These are phyloP conservation scores for Teunomyces tritomae DNA, from an alignment of 805 yeast species.

Conservation along the genomic window DNA sequence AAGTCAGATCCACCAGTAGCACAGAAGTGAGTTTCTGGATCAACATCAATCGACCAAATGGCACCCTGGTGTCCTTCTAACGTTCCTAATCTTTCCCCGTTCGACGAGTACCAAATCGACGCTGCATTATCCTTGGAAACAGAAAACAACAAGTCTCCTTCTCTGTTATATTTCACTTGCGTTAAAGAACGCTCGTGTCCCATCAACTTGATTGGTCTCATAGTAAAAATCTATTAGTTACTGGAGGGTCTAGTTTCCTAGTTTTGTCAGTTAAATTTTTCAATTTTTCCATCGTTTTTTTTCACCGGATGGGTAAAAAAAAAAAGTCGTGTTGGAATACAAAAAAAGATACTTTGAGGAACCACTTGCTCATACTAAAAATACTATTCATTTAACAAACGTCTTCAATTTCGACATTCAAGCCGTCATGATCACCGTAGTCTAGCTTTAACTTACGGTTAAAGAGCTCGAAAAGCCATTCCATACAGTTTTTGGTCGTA, in stretches of 20 bases:
- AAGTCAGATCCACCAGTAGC: conserved; percentile 92
- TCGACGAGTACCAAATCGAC: conserved; percentile 89
- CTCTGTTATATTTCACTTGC: conserved; percentile 91
- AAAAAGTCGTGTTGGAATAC: conserved; percentile 1
- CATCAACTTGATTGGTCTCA: conserved; percentile 62
- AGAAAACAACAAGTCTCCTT: conserved; percentile 91
- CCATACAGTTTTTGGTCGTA: conserved; percentile 62
- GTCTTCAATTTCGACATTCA: conserved; percentile 51
- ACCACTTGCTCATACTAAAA: too few relatives aligned
- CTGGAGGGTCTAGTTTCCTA: background rate
- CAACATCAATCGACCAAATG: conserved; percentile 90
- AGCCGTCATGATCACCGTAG: conserved; percentile 61
- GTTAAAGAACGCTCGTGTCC: conserved; percentile 98
- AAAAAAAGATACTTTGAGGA: background rate
- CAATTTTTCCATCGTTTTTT: conserved; percentile 13
- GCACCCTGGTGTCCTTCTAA: conserved; percentile 84
- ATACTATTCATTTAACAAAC: conserved; percentile 48
- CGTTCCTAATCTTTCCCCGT: conserved; percentile 97
- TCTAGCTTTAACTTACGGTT: conserved; percentile 65
- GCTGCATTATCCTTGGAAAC: conserved; percentile 90
- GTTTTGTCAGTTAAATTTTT: conserved; percentile 10
- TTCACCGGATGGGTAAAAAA: conserved; percentile 8
- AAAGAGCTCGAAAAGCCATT: conserved; percentile 68
- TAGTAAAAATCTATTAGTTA: conserved; percentile 10
- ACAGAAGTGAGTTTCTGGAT: conserved; percentile 61